Conservation (phyloP, 768 basidiomycete genomes). For the Suillus tomentosus region DNA sequence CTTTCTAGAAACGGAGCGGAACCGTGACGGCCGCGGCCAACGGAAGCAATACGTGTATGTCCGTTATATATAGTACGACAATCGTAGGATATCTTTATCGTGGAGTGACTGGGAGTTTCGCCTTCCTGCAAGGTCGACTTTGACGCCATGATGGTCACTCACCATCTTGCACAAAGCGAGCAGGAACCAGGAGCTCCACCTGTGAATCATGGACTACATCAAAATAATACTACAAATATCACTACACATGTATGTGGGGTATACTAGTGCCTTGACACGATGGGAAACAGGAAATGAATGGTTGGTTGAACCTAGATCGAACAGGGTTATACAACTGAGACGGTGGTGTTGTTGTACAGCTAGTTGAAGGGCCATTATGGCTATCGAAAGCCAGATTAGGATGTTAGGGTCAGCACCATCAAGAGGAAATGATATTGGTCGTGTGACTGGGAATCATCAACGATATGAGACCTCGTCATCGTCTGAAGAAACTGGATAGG, state of each 20-base stretch:
- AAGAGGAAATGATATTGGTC: background rate
- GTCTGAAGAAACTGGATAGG: conserved; percentile 27
- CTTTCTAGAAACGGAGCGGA: background rate
- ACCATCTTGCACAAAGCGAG: background rate
- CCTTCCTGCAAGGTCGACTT: background rate
- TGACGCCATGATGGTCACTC: background rate
- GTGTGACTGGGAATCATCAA: conserved; percentile 6
- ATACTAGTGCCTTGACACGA: conserved; percentile 6
- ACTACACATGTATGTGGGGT: conserved; percentile 10
- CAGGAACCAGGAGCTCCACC: background rate
- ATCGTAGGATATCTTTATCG: background rate
- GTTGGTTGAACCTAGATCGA: conserved; percentile 3
- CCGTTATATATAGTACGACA: background rate
- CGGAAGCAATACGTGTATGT: background rate
- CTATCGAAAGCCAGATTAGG: conserved; percentile 3
- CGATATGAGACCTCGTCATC: conserved; percentile 25
- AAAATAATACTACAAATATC: conserved; percentile 8
- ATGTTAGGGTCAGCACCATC: background rate
- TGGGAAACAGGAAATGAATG: conserved; percentile 1
- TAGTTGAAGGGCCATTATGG: conserved; percentile 6
- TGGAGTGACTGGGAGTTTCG: background rate
- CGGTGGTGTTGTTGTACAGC: conserved; percentile 1
- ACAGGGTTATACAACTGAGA: conserved; percentile 4
- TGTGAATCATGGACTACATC: background rate
- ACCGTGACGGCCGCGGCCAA: background rate